Percentiles rank a stretch among this genome's conserved stretches.
These are phyloP conservation scores for Brettanomyces bruxellensis DNA, from an alignment of 805 yeast genomes.

Conservation along the genomic window DNA sequence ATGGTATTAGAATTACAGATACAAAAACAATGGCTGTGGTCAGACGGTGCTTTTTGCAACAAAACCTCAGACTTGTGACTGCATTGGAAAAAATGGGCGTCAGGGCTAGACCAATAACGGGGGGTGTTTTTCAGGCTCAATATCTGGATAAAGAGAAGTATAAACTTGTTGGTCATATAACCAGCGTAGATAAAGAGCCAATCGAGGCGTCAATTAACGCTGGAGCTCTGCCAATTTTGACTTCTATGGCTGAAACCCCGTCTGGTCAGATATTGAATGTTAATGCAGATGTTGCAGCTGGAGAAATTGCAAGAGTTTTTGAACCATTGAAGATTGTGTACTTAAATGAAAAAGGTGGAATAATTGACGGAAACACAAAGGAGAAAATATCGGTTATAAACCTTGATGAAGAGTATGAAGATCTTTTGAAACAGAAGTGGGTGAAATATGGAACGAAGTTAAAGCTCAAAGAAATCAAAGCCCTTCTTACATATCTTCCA, in stretches of 20 bases:
- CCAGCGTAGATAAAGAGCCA: conserved; percentile 77
- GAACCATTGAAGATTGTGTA: conserved; percentile 97
- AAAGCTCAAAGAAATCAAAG: conserved; percentile 94
- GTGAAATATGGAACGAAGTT: conserved; percentile 97
- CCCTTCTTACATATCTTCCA: conserved; percentile 86
- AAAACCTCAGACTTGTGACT: conserved; percentile 87
- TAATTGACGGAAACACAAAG: conserved; percentile 84
- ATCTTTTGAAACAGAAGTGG: conserved; percentile 88
- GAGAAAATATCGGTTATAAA: conserved; percentile 86
- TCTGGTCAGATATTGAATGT: conserved; percentile 96
- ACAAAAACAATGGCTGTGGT: conserved; percentile 93
- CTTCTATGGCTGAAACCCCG: conserved; percentile 93
- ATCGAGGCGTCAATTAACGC: conserved; percentile 92
- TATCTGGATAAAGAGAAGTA: conserved; percentile 87
- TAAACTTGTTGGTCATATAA: conserved; percentile 85
- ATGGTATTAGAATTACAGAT: conserved; percentile 95
- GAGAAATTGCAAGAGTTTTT: conserved; percentile 91
- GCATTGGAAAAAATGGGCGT: conserved; percentile 96
- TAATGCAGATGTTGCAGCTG: conserved; percentile 98
- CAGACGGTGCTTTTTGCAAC: conserved; percentile 90
- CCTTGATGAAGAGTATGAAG: conserved; percentile 93
- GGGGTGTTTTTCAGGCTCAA: conserved; percentile 93
- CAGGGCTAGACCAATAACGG: conserved; percentile 96
- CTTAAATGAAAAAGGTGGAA: conserved; percentile 96
- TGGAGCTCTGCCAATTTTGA: conserved; percentile 93